Base-by-base conservation (phyloP, 176 grass and related monocot genomes). In the Eleusine coracana region DNA sequence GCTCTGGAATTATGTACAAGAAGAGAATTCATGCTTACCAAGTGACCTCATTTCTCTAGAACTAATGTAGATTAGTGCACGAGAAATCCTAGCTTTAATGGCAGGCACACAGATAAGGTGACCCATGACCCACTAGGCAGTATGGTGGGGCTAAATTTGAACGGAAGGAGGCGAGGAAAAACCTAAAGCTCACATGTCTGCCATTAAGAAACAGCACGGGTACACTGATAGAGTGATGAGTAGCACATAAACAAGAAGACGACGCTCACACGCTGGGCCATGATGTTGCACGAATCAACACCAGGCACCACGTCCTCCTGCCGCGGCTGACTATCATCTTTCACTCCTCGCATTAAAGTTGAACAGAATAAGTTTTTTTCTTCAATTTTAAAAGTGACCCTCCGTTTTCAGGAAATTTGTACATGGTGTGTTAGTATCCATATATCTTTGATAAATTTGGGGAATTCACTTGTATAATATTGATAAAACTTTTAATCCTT, bases 141-240 rank as follows among this genome's bases (percentile, higher is more conserved):
- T 44, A 63, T 81, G 65, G 34, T 64, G 54, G 41, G 42, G 76
- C 29, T 68, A 37, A 16, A 51, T 34, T 34, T 44, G 63, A 84
- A 89, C 51, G 23, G 60, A 36, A 36, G 4, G 25, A 78, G 44
- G 59, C 14, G 60, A 66, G 56, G 20, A 76, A 61, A 44, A 70
- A 77, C 52, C 70, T 70, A 64, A 79, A 75, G 60, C 55, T 72
- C 83, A 77, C 77, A 59, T 85, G 83, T 31, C 11, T 31, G 83
- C 11, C 73, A 72, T 82, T 74, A 86, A 75, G 45, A 64, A 81
- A 77, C 71, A 58, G 17, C 56, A 81, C 41, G 17, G 46, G 77
- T 81, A 65, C 77, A 65, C 58, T 45, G 7, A 55, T 63, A 25
- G 25, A 63, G 10, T 78, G 58, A 77, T n/a, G 50, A 31, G 59